Base-by-base conservation (phyloP, 2,329 filamentous ascomycete genomes). In the Pseudocercospora cruenta region DNA sequence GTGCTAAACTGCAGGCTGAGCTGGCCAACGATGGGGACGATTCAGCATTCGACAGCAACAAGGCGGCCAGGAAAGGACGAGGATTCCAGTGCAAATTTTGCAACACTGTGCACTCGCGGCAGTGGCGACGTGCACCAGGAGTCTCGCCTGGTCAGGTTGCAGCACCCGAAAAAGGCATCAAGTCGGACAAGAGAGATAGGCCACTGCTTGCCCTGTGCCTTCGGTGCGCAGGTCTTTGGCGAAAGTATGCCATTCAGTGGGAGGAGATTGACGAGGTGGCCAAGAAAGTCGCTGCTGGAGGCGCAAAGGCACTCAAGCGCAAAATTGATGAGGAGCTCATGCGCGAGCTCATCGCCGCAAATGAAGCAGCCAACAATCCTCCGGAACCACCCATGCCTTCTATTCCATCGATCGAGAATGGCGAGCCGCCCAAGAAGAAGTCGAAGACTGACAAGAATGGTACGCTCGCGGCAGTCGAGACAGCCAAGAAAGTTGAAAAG, bases 41-140 rank as follows among this genome's bases (percentile, higher is more conserved):
- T 79, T 99, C 95, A 5, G 95, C 95, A 2, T 99, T 97, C 74
- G 95, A 99, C 77, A 89, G 89, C 58, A 90, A 90, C 47, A 99
- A 98, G 81, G 93, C 94, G 0, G 80, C 81, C 2, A 84, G 88
- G 66, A 90, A 90, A 77, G 96, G 96, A 79, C 89, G 91, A 69
- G 87, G 87, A 21, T 98, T 99, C 75, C 86, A 93, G 70, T 99
- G 95, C 85, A 97, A 97, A 77, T 98, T 97, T 77, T 99, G 95
- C 79, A 86, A 84, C 60, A 91, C 89, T 2, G 91, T 90, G 67
- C 84, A 86, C 64, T 97, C 94, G 4, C 87, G 92, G 60, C 93
- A 96, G 78, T 99, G 95, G 95, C 88, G 95, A 63, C 88, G 94
- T 66, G 95, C 95, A 12, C 95, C 95, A 8, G 90, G 89, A 55